These are phyloP conservation scores for Globisporangium abappressorium DNA, from an alignment of 352 stramenopile species.

Conservation along the genomic window DNA sequence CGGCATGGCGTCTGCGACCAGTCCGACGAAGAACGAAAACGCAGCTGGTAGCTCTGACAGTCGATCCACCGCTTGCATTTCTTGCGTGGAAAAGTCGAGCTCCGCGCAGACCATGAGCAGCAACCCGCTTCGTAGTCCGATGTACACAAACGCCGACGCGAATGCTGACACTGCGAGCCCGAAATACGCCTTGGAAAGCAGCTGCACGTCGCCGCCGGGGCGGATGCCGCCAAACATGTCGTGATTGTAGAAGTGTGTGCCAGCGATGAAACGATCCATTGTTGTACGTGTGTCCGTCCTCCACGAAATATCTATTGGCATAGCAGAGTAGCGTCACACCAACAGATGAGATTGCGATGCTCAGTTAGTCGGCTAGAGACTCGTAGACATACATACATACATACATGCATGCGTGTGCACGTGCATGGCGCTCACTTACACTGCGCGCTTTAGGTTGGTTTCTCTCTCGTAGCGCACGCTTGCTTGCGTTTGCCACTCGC, in stretches of 20 bases:
- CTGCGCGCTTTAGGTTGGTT: not conserved
- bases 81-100: slow-evolving; percentile 10
- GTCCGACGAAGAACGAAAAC: slow-evolving; percentile 72
- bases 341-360: not conserved
- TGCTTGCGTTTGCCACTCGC: not conserved
- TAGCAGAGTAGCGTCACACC: not conserved
- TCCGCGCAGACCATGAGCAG: slow-evolving; percentile 15
- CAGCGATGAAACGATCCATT: slow-evolving; percentile 21
- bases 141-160: slow-evolving; percentile 22
- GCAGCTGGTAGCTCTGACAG: slow-evolving; percentile 35
- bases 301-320: not conserved
- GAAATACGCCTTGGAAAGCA: slow-evolving; percentile 18
- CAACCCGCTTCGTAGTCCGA: slow-evolving; percentile 17
- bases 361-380: not conserved
- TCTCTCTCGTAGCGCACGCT: not conserved
- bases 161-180: slow-evolving; percentile 20
- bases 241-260: slow-evolving; percentile 26
- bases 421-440: not conserved
- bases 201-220: slow-evolving; percentile 9
- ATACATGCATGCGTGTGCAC: not conserved
- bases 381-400: not conserved
- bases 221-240: slow-evolving; percentile 23
- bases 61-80: slow-evolving; percentile 29
- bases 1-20: slow-evolving; percentile 58
- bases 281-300: not conserved